These are phyloP conservation scores for Elongisporangium prolatum DNA, from an alignment of 352 stramenopile species.

Conservation along the genomic window DNA sequence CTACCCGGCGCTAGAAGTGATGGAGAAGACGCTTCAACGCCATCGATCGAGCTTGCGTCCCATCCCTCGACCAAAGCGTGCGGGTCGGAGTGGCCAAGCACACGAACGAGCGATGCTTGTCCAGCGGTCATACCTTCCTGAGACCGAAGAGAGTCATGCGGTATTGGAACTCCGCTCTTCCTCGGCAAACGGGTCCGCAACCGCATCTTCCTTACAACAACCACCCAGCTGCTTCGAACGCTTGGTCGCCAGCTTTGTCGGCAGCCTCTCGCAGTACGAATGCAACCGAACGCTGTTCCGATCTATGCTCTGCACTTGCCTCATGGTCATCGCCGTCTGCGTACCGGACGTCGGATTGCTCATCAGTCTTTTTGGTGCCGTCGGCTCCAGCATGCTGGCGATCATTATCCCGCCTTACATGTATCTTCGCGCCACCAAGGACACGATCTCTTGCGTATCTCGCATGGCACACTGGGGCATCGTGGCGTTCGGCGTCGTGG, in stretches of 20 bases:
- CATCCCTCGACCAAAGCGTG: constrained; percentile 19
- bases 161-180: constrained; percentile 21
- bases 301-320: constrained; percentile 71
- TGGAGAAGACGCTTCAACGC: constrained; percentile 54
- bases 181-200: constrained; percentile 11
- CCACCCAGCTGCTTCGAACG: constrained; percentile 7
- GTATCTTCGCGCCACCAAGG: constrained; percentile 40
- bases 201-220: constrained; percentile 6
- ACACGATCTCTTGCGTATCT: constrained; percentile 32
- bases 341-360: constrained; percentile 64
- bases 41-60: constrained; percentile 38
- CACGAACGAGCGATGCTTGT: constrained; percentile 7
- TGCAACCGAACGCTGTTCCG: constrained; percentile 77
- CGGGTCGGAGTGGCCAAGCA: constrained; percentile 21
- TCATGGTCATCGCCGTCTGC: constrained; percentile 75
- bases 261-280: constrained; percentile 61
- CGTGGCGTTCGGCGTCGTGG: constrained; percentile 42
- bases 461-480: constrained; percentile 41
- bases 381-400: constrained; percentile 76
- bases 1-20: constrained; percentile 68
- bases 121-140: constrained; percentile 10
- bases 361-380: constrained; percentile 76
- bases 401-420: constrained; percentile 72
- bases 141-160: constrained; percentile 22
- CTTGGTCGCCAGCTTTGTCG: constrained; percentile 40